Evolutionary conservation across 495 filamentous ascomycete genomes (phyloP), one percentile per base, ranked within the genome.

Genomic region (Lasiosphaeris hirsuta): DNA sequence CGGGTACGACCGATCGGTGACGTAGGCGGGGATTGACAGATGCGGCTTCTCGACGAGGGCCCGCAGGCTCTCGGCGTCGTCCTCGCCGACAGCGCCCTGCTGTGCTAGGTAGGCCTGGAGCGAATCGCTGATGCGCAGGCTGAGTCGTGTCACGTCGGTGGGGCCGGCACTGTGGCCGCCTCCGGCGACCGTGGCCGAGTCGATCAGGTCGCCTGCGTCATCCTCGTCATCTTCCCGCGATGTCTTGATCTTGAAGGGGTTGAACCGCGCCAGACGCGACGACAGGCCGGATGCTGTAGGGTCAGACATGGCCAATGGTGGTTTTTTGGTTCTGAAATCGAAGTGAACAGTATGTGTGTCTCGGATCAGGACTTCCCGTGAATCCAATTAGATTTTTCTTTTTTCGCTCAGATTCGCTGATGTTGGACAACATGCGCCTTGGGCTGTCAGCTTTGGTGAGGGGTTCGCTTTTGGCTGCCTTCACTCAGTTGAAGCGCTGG

Each of bases 161-260:
- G 65, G 63, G 6, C 72, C 67, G 0, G 73, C 63, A 42, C 66
- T 68, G 60, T 78, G 77, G 43, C 79, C 80, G 35, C 79, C 78
- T 11, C 78, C 78, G 0, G 76, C 80, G 3, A 80, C 72, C 10
- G 72, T 75, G 18, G 53, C 48, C 3, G 63, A 47, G 42, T 75
- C 78, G 33, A 80, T 74, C 39, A 74, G 69, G 54, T 80, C 72
- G 51, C 80, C 80, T 7, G 65, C 41, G 41, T 82, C 79, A n/a
- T 84, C 81, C 7, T 80, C 73, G 17, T 80, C 75, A 14, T 51
- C 56, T 1, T 61, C 57, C 19, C 54, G 59, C 30, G 23, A 48
- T 5, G 50, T 15, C 36, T 33, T 41, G 37, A 47, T 18, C 48
- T 60, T 63, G 58, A 68, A 65, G 1, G 53, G 60, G 49, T 63